These are phyloP conservation scores for Tetrapyrgos nigripes DNA, from an alignment of 1,284 basidiomycete species.

Conservation along the genomic window DNA sequence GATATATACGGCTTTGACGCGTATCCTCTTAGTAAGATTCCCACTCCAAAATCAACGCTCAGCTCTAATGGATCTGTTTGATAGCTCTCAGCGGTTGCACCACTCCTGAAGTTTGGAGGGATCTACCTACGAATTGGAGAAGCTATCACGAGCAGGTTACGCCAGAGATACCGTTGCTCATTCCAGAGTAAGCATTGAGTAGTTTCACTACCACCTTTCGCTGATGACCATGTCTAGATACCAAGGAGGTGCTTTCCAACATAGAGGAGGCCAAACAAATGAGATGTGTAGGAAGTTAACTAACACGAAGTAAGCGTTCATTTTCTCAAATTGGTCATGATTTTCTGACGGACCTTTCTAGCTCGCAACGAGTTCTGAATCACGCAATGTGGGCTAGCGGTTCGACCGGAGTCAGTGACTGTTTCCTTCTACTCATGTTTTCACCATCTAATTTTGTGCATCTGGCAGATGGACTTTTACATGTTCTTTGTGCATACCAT, in stretches of 20 bases:
- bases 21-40: not conserved
- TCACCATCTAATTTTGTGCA: not conserved
- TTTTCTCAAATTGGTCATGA: not conserved
- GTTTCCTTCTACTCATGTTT: not conserved
- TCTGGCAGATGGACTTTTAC: not conserved
- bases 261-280: not conserved
- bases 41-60: no score
- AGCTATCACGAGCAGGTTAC: slow-evolving; percentile 4
- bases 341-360: not conserved
- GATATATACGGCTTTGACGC: slow-evolving; percentile 3
- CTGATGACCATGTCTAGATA: not conserved
- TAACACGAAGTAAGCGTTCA: not conserved
- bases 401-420: not conserved
- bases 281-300: not conserved
- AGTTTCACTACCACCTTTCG: slow-evolving; percentile 31
- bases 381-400: not conserved
- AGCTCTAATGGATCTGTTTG: not conserved
- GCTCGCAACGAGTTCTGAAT: not conserved
- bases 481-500: not conserved
- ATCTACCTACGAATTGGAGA: not conserved
- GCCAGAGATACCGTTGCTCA: not conserved
- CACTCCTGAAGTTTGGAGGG: no score
- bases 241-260: slow-evolving; percentile 53
- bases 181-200: slow-evolving; percentile 25
- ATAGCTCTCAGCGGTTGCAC: no score